A percentile compares a stretch with the other conserved stretches of the same genome.
Evolutionary conservation across 2,329 filamentous ascomycete species (phyloP).

Genomic region (Talaromyces pinophilus): DNA sequence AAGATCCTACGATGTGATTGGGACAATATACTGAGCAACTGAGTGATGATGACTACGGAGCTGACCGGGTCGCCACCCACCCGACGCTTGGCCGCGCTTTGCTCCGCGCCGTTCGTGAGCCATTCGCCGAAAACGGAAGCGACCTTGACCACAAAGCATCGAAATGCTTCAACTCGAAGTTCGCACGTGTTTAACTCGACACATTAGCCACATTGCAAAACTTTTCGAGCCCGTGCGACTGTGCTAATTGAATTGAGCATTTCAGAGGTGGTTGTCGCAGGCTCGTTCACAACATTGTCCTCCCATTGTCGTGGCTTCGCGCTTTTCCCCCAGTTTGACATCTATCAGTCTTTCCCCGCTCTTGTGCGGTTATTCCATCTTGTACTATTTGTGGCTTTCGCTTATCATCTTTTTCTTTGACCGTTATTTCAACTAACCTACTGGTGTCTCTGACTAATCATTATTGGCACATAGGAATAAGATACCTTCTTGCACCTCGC

Average conservation of each 20-base stretch:
- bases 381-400: neutral
- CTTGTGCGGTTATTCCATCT: neutral
- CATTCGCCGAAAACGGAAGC: constrained; percentile 22
- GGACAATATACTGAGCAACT: neutral
- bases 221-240: neutral
- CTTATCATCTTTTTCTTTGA: constrained; percentile 7
- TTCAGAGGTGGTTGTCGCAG: neutral
- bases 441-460: constrained; percentile 23
- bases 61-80: constrained; percentile 18
- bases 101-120: constrained; percentile 7
- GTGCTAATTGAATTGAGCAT: neutral
- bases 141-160: constrained; percentile 22
- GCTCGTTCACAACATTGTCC: neutral
- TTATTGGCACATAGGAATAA: constrained; percentile 15
- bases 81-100: constrained; percentile 16
- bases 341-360: neutral
- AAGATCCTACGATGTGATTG: neutral
- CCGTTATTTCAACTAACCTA: neutral
- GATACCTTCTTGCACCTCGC: constrained; percentile 24
- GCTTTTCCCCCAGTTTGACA: neutral
- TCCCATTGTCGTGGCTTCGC: neutral
- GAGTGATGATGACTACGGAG: constrained; percentile 14
- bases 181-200: constrained; percentile 6
- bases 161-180: constrained; percentile 19
- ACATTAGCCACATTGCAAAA: neutral